phyloP scores from a whole-genome alignment of 495 filamentous ascomycete species.

The Penicillium daleae region DNA sequence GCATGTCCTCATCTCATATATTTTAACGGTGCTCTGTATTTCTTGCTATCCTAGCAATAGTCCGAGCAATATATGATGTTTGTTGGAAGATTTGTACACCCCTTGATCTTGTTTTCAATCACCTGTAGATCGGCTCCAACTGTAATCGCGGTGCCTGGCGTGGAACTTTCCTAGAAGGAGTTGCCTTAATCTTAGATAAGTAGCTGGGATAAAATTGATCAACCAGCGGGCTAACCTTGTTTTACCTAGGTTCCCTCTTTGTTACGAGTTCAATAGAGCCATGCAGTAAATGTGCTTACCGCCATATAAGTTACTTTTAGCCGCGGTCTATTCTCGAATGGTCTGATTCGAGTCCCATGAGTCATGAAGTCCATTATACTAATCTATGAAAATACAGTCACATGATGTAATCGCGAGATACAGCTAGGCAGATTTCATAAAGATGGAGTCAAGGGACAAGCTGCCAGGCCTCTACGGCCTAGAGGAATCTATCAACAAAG shows the following conservation, averaged over 20 bases:
- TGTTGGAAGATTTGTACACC: neutral
- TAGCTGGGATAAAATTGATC: neutral
- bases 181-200: neutral
- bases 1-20: too few relatives aligned
- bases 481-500: slow-evolving; percentile 18
- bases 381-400: slow-evolving; percentile 20
- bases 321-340: neutral
- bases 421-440: neutral
- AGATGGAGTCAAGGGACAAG: neutral
- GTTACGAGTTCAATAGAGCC: neutral
- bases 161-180: neutral
- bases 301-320: neutral
- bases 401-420: neutral
- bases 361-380: slow-evolving; percentile 15
- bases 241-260: neutral
- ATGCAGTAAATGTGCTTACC: neutral
- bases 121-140: neutral
- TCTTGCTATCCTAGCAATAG: too few relatives aligned
- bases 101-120: neutral
- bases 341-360: slow-evolving; percentile 3
- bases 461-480: slow-evolving; percentile 3
- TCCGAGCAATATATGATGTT: neutral
- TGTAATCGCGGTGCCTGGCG: neutral
- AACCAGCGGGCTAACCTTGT: neutral
- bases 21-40: too few relatives aligned